These are phyloP conservation scores for Neurospora sp. DNA, from an alignment of 495 filamentous ascomycete genomes.

Conservation along the genomic window DNA sequence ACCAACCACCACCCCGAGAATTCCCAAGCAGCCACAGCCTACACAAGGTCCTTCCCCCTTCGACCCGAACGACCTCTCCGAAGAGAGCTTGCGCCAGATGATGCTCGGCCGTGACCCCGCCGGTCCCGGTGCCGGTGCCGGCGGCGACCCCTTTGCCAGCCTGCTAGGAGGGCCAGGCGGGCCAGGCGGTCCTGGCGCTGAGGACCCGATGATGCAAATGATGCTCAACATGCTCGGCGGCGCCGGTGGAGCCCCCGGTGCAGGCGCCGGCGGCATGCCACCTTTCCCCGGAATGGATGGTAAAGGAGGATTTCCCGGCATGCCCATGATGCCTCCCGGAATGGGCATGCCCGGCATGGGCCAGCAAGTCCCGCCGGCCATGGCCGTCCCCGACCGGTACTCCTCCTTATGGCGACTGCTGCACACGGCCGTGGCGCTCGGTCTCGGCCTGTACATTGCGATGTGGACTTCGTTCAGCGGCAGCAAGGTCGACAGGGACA, in stretches of 20 bases:
- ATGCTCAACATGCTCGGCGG: constrained; percentile 24
- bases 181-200: constrained; percentile 15
- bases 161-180: constrained; percentile 9
- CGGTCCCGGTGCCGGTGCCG: constrained; percentile 5
- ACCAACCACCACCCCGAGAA: constrained; percentile 30
- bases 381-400: constrained; percentile 31
- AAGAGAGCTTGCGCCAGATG: constrained; percentile 35
- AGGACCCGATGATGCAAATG: constrained; percentile 25
- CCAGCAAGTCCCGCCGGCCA: neutral
- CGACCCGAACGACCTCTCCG: constrained; percentile 13
- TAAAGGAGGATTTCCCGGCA: constrained; percentile 8
- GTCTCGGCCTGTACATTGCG: constrained; percentile 60
- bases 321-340: constrained; percentile 8
- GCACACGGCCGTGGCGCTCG: constrained; percentile 63
- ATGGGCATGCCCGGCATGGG: neutral
- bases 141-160: constrained; percentile 27
- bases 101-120: constrained; percentile 31
- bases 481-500: constrained; percentile 33
- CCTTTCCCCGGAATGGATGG: neutral
- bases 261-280: constrained; percentile 12
- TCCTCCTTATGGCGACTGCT: constrained; percentile 61
- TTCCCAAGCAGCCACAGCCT: constrained; percentile 17
- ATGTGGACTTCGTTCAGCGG: constrained; percentile 55
- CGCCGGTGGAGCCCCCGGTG: constrained; percentile 5
- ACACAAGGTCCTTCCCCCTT: neutral